Conservation (phyloP, 2,329 filamentous ascomycete species). For the Alternaria panax region DNA sequence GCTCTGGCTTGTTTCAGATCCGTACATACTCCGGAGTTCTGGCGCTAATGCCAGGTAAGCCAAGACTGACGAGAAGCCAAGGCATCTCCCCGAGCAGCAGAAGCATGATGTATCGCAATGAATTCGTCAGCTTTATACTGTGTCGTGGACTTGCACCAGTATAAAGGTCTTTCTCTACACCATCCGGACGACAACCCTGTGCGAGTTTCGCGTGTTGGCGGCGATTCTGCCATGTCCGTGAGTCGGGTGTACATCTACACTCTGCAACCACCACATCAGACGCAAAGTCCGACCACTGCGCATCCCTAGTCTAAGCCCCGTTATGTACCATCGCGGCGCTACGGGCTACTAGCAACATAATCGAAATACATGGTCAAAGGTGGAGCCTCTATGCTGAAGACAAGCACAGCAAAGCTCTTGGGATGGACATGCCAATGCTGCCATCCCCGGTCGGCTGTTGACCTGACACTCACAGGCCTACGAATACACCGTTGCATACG, state of each 20-base stretch:
- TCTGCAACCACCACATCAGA: neutral
- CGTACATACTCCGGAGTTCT: neutral
- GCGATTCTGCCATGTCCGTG: neutral
- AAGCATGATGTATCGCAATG: neutral
- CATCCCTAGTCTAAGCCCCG: neutral
- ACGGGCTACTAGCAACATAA: neutral
- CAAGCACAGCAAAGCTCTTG: constrained; percentile 3
- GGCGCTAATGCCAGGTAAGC: neutral
- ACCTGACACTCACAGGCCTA: neutral
- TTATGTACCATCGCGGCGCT: neutral
- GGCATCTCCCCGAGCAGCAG: constrained; percentile 3
- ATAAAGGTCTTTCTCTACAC: neutral
- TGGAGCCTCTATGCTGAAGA: constrained; percentile 1
- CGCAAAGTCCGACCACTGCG: neutral
- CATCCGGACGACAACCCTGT: neutral
- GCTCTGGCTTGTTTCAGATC: neutral
- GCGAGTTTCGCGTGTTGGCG: neutral
- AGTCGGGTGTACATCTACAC: neutral
- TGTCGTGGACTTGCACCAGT: neutral
- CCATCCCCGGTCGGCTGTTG: neutral
- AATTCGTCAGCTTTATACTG: neutral
- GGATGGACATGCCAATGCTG: neutral
- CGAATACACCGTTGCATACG: neutral
- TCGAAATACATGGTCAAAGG: neutral
- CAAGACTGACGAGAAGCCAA: constrained; percentile 1